Evolutionary conservation across 1,284 basidiomycete genomes (phyloP), one percentile per base, ranked within the genome.

Genomic region (Hypsizygus ulmarius): DNA sequence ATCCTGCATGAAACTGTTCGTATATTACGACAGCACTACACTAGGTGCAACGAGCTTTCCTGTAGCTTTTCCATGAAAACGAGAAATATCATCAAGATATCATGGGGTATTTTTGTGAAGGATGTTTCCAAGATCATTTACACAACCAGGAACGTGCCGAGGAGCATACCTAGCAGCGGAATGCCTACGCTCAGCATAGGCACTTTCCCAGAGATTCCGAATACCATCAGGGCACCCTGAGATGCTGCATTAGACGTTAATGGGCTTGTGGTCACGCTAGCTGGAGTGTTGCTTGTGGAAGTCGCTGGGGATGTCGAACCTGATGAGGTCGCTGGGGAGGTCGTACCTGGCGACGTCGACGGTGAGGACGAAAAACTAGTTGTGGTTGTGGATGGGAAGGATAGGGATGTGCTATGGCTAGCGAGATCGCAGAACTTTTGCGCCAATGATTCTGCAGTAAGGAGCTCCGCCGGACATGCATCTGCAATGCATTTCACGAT

Each of bases 391-490:
- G 62, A 41, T 27, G 65, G 62, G 53, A 72, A 73, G 5, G 65
- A 64, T 15, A 72, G 54, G 1, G 67, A 60, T 0, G 66, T 63
- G 25, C 62, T 64, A 5, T 64, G 51, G 15, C 59, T 62, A 8
- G 68, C 68, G 21, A 73, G 41, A 11, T 66, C 60, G 55, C 73
- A 75, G 52, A 74, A 75, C 51, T 64, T 59, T 44, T 71, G 67
- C 1, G 70, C 68, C 9, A 75, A 62, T 5, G 51, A 54, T 59
- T 74, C 70, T 11, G 67, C 64, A 5, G 63, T 60, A 2, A 51
- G 18, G 0, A 72, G 49, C 37, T 72, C 64, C 29, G 53, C 33
- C 5, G 67, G 53, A 53, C 71, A 73, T 1, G 43, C 54, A 6
- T 40, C 43, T 5, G 59, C 46, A n/a, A 71, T 61, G 43, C 70